Conservation (phyloP, 345 rosid species). For the Corchorus olitorius region DNA sequence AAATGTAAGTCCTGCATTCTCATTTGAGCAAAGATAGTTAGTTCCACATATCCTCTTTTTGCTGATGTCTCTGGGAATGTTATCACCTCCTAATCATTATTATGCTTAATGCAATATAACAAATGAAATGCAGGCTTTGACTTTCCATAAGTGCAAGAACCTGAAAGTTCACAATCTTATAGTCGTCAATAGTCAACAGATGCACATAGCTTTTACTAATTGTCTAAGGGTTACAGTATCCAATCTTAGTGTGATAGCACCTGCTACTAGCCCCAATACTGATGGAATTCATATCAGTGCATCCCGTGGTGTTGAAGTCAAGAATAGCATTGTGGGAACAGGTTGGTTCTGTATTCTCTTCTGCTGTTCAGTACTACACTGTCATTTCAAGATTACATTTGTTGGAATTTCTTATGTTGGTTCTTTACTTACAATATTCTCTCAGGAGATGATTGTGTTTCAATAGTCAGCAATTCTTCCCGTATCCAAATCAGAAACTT, state of each 20-base stretch:
- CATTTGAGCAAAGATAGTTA: constrained; percentile 21
- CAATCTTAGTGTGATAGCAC: constrained; percentile 59
- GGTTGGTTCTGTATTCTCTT: constrained; percentile 39
- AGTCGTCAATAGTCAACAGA: constrained; percentile 66
- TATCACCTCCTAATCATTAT: constrained; percentile 4
- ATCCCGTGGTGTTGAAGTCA: constrained; percentile 63
- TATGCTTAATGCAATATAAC: constrained; percentile 14
- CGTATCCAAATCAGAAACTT: constrained; percentile 59
- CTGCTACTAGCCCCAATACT: constrained; percentile 78
- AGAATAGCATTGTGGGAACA: constrained; percentile 60
- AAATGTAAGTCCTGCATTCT: constrained; percentile 56
- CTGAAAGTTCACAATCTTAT: constrained; percentile 57
- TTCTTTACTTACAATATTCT: constrained; percentile 23
- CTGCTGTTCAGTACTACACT: not conserved
- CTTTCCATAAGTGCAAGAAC: constrained; percentile 84
- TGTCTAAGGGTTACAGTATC: constrained; percentile 59
- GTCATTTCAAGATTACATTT: not conserved
- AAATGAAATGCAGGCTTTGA: constrained; percentile 61
- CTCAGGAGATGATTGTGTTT: constrained; percentile 92
- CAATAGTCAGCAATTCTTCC: constrained; percentile 82
- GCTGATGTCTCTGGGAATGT: not conserved
- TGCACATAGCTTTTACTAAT: constrained; percentile 75
- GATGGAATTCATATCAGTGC: constrained; percentile 89
- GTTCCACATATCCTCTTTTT: constrained; percentile 22
- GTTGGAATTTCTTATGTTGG: not conserved